Conservation (phyloP, 768 basidiomycete genomes). For the Zangia roseola region DNA sequence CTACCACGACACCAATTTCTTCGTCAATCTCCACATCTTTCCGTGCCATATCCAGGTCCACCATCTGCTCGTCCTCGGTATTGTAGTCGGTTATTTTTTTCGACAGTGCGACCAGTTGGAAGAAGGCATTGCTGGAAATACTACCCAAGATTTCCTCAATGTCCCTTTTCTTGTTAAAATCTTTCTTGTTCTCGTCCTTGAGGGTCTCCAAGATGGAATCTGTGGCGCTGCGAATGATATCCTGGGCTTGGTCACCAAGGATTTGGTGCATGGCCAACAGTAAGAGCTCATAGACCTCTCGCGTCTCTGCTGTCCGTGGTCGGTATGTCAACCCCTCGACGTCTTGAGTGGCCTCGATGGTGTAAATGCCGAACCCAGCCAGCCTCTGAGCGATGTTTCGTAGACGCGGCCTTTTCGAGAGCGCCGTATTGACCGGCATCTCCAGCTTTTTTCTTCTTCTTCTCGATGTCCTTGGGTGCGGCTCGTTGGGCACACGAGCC, state of each 20-base stretch:
- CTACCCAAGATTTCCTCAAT: slow-evolving; percentile 70
- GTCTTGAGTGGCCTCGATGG: slow-evolving; percentile 91
- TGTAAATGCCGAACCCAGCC: slow-evolving; percentile 78
- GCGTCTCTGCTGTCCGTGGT: slow-evolving; percentile 90
- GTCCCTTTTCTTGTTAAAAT: slow-evolving; percentile 97
- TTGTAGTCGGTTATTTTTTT: slow-evolving; percentile 98
- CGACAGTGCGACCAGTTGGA: slow-evolving; percentile 76
- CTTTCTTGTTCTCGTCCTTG: slow-evolving; percentile 86
- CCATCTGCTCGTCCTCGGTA: slow-evolving; percentile 80
- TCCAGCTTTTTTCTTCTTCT: slow-evolving; percentile 87
- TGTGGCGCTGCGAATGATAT: slow-evolving; percentile 93
- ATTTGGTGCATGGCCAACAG: slow-evolving; percentile 78
- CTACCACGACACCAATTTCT: slow-evolving; percentile 93
- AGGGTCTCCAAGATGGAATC: slow-evolving; percentile 85
- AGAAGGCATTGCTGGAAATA: slow-evolving; percentile 73
- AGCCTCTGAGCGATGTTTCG: slow-evolving; percentile 59
- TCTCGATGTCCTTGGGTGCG: slow-evolving; percentile 83
- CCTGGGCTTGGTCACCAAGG: slow-evolving; percentile 94
- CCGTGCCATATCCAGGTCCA: slow-evolving; percentile 75
- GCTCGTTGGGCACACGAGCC: slow-evolving; percentile 90
- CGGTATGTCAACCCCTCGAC: slow-evolving; percentile 92
- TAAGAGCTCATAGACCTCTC: slow-evolving; percentile 92
- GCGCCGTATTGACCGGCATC: slow-evolving; percentile 50
- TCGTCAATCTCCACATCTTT: slow-evolving; percentile 92
- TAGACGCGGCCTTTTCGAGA: slow-evolving; percentile 51